Evolutionary conservation across 805 yeast species (phyloP).

Genomic region (Schwanniomyces occidentalis): DNA sequence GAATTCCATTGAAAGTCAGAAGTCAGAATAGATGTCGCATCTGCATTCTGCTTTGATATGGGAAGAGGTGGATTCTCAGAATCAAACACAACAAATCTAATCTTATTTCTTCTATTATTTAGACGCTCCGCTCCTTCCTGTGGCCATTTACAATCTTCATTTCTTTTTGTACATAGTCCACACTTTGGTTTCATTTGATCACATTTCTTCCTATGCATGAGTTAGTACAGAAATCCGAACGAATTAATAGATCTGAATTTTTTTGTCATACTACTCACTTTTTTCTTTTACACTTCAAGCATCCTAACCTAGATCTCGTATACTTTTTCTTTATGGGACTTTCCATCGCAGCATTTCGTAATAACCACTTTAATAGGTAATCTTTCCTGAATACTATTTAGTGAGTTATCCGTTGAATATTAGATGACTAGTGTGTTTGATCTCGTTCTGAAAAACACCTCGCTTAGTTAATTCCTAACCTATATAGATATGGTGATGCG

Average conservation of each 20-base stretch:
- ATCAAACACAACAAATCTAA: background rate
- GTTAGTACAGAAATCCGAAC: no score
- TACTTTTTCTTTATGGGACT: no score
- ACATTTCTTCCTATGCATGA: constrained; percentile 12
- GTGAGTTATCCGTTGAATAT: no score
- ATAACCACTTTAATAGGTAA: no score
- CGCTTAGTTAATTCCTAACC: no score
- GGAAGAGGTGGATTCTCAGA: background rate
- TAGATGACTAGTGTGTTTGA: no score
- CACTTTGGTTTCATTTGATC: constrained; percentile 13
- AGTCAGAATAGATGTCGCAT: background rate
- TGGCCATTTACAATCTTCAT: constrained; percentile 9
- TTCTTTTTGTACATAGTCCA: constrained; percentile 8
- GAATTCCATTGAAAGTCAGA: background rate
- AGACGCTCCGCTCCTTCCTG: constrained; percentile 3
- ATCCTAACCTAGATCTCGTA: constrained; percentile 12
- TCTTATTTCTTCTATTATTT: background rate
- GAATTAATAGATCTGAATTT: background rate
- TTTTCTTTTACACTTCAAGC: constrained; percentile 9
- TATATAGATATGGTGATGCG: no score
- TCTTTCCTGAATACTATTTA: no score
- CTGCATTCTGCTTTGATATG: background rate
- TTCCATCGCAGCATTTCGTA: no score
- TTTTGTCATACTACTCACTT: constrained; percentile 4
- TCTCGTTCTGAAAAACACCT: no score